Percentiles rank a stretch among this genome's conserved stretches.
Evolutionary conservation across 495 filamentous ascomycete genomes (phyloP).

Genomic region (Usnea hakonensis): DNA sequence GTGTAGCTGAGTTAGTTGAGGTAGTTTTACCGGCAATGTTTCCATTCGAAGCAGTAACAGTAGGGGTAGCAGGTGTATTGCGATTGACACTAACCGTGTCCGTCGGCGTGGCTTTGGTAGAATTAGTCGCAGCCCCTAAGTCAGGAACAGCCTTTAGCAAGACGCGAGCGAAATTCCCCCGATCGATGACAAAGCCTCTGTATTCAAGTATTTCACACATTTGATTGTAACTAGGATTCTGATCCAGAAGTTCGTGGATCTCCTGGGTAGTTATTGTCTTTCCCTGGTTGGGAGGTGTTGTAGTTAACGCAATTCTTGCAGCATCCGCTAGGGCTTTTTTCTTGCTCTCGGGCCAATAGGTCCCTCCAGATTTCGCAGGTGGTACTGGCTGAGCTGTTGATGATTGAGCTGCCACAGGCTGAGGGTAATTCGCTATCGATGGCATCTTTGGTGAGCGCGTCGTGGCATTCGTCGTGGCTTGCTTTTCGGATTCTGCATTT

Average conservation of each 20-base stretch:
- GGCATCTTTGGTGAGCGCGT: not conserved
- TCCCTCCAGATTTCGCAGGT: conserved; percentile 12
- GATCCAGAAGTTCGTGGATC: conserved; percentile 36
- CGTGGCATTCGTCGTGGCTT: not conserved
- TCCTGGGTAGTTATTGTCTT: conserved; percentile 28
- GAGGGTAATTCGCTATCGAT: not conserved
- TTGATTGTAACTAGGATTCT: conserved; percentile 42
- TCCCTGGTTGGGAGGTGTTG: conserved; percentile 23
- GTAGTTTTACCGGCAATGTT: not conserved
- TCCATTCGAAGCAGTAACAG: not conserved
- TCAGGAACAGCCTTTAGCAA: conserved; percentile 40
- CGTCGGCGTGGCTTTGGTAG: not conserved
- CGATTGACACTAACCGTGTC: not conserved
- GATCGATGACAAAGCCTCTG: conserved; percentile 37
- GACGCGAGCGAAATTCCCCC: conserved; percentile 37
- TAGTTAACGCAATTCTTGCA: conserved; percentile 25
- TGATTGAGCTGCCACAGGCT: not conserved
- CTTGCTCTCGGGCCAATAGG: conserved; percentile 30
- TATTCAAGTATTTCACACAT: conserved; percentile 44
- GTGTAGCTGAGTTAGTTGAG: not conserved
- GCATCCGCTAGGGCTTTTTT: conserved; percentile 30
- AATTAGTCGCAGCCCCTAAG: not conserved
- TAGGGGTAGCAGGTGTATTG: not conserved
- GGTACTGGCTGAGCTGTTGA: conserved; percentile 4
- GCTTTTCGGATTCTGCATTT: not conserved